These are phyloP conservation scores for Termitomyces sp. DNA, from an alignment of 768 basidiomycete species.

Conservation along the genomic window DNA sequence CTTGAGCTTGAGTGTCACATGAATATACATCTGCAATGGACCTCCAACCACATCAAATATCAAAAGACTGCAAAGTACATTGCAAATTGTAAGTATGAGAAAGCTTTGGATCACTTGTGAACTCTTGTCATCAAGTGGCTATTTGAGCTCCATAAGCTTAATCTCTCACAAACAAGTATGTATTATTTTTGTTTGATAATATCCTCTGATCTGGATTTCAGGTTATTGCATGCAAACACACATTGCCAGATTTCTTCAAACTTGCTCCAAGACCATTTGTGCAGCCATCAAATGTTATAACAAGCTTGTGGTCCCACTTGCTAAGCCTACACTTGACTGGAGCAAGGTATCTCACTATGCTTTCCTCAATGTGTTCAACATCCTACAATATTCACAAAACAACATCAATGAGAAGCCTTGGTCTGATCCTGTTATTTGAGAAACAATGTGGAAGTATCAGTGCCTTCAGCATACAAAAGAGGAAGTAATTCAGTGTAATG, in stretches of 20 bases:
- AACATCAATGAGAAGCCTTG: constrained; percentile 8
- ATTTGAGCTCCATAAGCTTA: too few species aligned
- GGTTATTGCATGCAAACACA: background rate
- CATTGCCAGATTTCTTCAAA: too few species aligned
- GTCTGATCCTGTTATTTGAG: background rate
- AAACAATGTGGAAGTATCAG: constrained; percentile 12
- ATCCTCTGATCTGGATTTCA: constrained; percentile 24
- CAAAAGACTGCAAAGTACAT: constrained; percentile 13
- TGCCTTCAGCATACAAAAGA: background rate
- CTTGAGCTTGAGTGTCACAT: constrained; percentile 22
- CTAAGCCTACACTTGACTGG: constrained; percentile 8
- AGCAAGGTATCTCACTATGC: too few species aligned
- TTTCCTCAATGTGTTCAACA: constrained; percentile 1
- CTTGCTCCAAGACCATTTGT: too few species aligned
- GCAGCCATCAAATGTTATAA: background rate
- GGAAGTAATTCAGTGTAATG: background rate
- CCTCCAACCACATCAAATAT: constrained; percentile 22
- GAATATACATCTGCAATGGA: constrained; percentile 26
- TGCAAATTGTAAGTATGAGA: background rate
- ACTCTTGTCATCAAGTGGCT: too few species aligned
- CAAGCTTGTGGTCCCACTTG: constrained; percentile 1
- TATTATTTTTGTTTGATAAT: constrained; percentile 31
- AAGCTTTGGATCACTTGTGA: too few species aligned
- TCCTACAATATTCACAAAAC: constrained; percentile 7
- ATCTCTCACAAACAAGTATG: too few species aligned